A percentile compares a stretch with the other conserved stretches of the same genome.
Evolutionary conservation across 768 basidiomycete species (phyloP).

Genomic region (Lentinula raphanica): DNA sequence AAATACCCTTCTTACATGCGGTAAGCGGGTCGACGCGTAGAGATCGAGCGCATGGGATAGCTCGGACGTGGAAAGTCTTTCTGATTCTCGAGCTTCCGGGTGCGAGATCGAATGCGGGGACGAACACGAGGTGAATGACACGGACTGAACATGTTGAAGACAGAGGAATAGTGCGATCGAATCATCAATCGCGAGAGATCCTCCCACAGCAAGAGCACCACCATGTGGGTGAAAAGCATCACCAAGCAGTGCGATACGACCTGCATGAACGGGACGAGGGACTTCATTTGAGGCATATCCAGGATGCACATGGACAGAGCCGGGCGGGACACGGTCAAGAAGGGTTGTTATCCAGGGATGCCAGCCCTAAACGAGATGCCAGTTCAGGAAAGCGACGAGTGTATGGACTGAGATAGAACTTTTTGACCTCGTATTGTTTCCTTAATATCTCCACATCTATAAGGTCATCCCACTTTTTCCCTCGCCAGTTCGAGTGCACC

Average conservation of each 20-base stretch:
- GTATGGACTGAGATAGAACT: background rate
- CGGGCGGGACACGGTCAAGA: background rate
- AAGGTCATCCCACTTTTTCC: background rate
- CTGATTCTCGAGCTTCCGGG: background rate
- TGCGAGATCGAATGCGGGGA: background rate
- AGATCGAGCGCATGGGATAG: background rate
- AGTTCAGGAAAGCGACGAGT: background rate
- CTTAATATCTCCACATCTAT: background rate
- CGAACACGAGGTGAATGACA: background rate
- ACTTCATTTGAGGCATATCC: background rate
- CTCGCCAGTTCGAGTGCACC: background rate
- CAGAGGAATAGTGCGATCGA: background rate
- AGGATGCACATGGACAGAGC: background rate
- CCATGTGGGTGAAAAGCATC: slow-evolving; percentile 4
- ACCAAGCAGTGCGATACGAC: background rate
- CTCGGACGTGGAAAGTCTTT: background rate
- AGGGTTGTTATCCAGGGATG: background rate
- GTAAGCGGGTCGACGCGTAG: slow-evolving; percentile 1
- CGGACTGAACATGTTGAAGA: background rate
- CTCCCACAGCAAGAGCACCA: background rate
- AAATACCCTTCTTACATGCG: background rate
- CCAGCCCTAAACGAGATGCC: background rate
- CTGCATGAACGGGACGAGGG: background rate
- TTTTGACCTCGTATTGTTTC: background rate
- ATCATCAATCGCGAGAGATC: slow-evolving; percentile 1